Percentiles rank a stretch among this genome's conserved stretches.
These are phyloP conservation scores for Penicillium ucsense DNA, from an alignment of 495 filamentous ascomycete genomes.

Conservation along the genomic window DNA sequence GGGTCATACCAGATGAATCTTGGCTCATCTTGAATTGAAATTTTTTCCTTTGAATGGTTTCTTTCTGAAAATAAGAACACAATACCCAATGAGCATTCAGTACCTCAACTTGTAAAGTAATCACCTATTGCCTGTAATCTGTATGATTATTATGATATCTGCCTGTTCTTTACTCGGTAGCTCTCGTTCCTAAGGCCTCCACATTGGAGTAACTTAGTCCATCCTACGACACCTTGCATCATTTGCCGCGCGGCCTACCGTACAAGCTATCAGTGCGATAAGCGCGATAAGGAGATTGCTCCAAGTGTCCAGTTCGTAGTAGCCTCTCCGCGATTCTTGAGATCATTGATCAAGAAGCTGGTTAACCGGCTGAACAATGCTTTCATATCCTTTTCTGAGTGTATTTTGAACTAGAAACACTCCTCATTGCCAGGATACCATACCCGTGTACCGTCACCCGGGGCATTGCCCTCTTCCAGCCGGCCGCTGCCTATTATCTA, in stretches of 20 bases:
- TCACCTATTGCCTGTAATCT: too few species aligned
- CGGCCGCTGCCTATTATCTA: not conserved
- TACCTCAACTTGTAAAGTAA: too few species aligned
- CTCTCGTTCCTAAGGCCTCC: not conserved
- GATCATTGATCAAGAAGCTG: too few species aligned
- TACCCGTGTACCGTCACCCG: too few species aligned
- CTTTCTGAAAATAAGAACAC: too few species aligned
- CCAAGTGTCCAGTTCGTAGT: conserved; percentile 25
- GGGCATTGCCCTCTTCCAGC: not conserved
- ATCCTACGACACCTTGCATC: conserved; percentile 3
- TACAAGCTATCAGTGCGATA: conserved; percentile 20
- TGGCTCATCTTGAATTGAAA: conserved; percentile 1
- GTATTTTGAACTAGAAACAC: too few species aligned
- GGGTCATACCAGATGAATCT: not conserved
- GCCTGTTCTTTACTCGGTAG: not conserved
- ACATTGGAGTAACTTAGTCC: not conserved
- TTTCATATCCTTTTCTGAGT: too few species aligned
- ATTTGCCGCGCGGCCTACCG: conserved; percentile 28
- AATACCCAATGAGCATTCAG: too few species aligned
- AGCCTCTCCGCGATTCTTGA: conserved; percentile 2
- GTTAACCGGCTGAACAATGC: too few species aligned
- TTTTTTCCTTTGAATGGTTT: not conserved
- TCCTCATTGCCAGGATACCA: too few species aligned
- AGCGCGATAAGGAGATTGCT: conserved; percentile 11
- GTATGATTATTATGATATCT: too few species aligned